Conservation (phyloP, 345 rosid genomes). For the Angophora floribunda region DNA sequence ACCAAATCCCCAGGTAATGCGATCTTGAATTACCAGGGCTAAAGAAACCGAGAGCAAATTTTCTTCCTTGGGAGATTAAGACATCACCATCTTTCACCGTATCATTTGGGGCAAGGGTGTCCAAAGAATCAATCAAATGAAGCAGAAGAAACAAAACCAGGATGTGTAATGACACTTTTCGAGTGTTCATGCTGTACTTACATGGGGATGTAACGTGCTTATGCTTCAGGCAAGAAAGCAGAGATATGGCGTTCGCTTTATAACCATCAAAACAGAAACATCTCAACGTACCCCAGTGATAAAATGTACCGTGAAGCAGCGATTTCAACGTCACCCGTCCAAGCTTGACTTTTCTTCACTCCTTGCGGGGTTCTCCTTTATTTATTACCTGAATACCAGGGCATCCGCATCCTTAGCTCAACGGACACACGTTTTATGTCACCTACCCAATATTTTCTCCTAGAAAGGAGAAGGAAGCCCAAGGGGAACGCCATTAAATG, state of each 20-base stretch:
- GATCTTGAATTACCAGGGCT: constrained; percentile 6
- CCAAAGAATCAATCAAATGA: neutral
- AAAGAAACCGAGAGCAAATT: constrained; percentile 18
- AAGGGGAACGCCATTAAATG: neutral
- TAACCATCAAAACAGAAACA: neutral
- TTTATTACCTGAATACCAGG: too few relatives aligned
- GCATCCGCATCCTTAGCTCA: too few relatives aligned
- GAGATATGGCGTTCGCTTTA: neutral
- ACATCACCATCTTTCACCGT: neutral
- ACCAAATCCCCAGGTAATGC: constrained; percentile 16
- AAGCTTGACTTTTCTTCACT: neutral
- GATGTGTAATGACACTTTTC: neutral
- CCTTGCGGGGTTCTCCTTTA: neutral
- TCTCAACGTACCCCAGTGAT: neutral
- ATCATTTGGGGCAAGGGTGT: neutral
- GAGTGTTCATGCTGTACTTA: neutral
- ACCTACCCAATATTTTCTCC: too few relatives aligned
- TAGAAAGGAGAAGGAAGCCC: too few relatives aligned
- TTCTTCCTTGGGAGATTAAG: neutral
- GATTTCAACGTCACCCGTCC: neutral
- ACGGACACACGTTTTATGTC: too few relatives aligned
- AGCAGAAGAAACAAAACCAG: constrained; percentile 2
- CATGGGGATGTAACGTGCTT: neutral
- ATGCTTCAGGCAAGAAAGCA: neutral
- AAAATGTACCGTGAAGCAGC: neutral